Percentiles rank a stretch among this genome's conserved stretches.
Evolutionary conservation across 2,329 filamentous ascomycete genomes (phyloP).

Genomic region (Penicillium sp.): DNA sequence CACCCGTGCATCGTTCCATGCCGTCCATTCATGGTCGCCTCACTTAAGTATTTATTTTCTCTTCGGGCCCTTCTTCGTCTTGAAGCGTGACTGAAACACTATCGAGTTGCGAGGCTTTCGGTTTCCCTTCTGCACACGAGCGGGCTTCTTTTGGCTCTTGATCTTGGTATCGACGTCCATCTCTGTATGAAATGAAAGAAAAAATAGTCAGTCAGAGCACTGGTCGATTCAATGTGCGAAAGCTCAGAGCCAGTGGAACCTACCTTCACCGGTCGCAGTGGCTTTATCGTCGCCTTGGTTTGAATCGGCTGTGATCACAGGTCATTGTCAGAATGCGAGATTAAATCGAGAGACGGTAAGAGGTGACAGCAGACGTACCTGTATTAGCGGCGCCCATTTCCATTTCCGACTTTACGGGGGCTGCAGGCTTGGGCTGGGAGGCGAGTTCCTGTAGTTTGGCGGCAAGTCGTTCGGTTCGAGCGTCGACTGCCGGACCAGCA

Average conservation of each 20-base stretch:
- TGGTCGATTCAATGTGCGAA: background rate
- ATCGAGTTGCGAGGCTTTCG: slow-evolving; percentile 39
- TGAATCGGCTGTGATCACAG: slow-evolving; percentile 15
- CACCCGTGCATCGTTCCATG: background rate
- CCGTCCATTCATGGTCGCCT: background rate
- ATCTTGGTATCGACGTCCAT: slow-evolving; percentile 41
- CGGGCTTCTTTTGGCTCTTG: slow-evolving; percentile 26
- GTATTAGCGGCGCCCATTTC: slow-evolving; percentile 22
- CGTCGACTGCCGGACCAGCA: slow-evolving; percentile 78
- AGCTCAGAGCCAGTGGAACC: slow-evolving; percentile 1
- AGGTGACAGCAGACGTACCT: slow-evolving; percentile 21
- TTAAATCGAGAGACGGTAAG: background rate
- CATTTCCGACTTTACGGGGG: slow-evolving; percentile 45
- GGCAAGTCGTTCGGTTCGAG: slow-evolving; percentile 76
- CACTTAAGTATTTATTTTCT: slow-evolving; percentile 25
- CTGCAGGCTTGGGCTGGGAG: slow-evolving; percentile 67
- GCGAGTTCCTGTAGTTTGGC: slow-evolving; percentile 81
- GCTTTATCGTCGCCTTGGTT: slow-evolving; percentile 12
- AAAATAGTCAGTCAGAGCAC: slow-evolving; percentile 7
- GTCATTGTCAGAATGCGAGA: slow-evolving; percentile 3
- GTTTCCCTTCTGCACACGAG: slow-evolving; percentile 41
- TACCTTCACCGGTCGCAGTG: slow-evolving; percentile 24
- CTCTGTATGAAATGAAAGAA: slow-evolving; percentile 20
- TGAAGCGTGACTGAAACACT: slow-evolving; percentile 36
- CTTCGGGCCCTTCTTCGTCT: slow-evolving; percentile 32